Conservation (phyloP, 306 rosid genomes). For the Quercus bicolor region DNA sequence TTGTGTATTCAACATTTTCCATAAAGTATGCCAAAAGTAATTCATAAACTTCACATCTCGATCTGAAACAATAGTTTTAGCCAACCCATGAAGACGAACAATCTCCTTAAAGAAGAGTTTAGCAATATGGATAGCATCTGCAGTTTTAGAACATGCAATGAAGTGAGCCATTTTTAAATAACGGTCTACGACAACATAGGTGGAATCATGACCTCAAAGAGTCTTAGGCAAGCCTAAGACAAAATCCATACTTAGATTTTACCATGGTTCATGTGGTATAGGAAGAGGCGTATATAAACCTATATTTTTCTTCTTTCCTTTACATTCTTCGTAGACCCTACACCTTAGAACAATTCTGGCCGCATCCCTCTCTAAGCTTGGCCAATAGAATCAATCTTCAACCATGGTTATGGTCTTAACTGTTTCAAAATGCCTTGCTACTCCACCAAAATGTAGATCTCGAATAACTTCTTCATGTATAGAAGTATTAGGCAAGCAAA, state of each 20-base stretch:
- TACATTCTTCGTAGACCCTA: background rate
- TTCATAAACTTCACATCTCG: background rate
- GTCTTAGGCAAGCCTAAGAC: background rate
- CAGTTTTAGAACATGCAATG: background rate
- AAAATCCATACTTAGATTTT: slow-evolving; percentile 10
- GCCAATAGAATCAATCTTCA: background rate
- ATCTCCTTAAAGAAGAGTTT: background rate
- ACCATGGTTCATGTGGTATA: background rate
- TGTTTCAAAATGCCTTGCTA: too few species aligned
- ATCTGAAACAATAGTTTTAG: background rate
- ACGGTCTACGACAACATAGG: background rate
- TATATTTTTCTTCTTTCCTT: background rate
- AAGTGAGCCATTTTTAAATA: slow-evolving; percentile 8
- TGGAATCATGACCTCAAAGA: background rate
- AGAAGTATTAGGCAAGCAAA: too few species aligned
- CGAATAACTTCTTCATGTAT: too few species aligned
- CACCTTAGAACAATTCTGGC: background rate
- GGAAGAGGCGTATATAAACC: background rate
- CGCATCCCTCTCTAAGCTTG: background rate
- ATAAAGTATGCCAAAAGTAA: background rate
- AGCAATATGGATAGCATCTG: background rate
- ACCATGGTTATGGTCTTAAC: too few species aligned
- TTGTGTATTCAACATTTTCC: background rate
- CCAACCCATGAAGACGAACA: background rate
- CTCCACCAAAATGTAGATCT: too few species aligned